Percentiles rank a stretch among this genome's conserved stretches.
Conservation (phyloP, 208 protist species). For the Cochliopodium minus region DNA sequence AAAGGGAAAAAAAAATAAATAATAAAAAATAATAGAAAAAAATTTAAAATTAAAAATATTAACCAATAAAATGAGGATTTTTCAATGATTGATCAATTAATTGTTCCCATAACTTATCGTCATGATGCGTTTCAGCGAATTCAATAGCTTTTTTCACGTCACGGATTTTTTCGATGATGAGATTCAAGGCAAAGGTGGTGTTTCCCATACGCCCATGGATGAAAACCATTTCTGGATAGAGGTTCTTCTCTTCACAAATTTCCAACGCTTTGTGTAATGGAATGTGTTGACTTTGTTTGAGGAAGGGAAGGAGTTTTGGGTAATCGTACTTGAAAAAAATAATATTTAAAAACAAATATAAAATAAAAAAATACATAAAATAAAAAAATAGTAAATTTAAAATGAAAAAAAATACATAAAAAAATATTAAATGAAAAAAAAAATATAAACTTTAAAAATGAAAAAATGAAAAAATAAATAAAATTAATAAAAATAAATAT, state of each 20-base stretch:
- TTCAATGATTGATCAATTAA: constrained; percentile 40
- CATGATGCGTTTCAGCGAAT: constrained; percentile 44
- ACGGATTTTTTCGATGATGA: constrained; percentile 42
- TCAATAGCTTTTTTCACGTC: constrained; percentile 41
- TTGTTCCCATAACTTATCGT: constrained; percentile 49
- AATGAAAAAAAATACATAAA: no score
- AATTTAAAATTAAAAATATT: no score
- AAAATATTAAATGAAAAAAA: no score
- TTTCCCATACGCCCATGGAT: constrained; percentile 44
- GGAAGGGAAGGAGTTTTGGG: constrained; percentile 31
- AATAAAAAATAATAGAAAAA: not conserved
- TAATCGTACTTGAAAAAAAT: not conserved
- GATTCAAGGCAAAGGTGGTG: constrained; percentile 31
- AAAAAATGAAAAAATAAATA: no score
- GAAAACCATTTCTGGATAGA: constrained; percentile 46
- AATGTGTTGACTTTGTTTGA: constrained; percentile 16
- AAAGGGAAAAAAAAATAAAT: not conserved
- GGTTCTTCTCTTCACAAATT: constrained; percentile 12
- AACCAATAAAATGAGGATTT: constrained; percentile 20
- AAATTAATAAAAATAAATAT: no score
- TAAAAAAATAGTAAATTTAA: no score
- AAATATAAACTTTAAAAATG: no score
- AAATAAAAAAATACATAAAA: no score
- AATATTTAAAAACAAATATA: not conserved
- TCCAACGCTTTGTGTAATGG: not conserved